These are phyloP conservation scores for Aspergillus ochraceoroseus DNA, from an alignment of 2,329 filamentous ascomycete species.

Conservation along the genomic window DNA sequence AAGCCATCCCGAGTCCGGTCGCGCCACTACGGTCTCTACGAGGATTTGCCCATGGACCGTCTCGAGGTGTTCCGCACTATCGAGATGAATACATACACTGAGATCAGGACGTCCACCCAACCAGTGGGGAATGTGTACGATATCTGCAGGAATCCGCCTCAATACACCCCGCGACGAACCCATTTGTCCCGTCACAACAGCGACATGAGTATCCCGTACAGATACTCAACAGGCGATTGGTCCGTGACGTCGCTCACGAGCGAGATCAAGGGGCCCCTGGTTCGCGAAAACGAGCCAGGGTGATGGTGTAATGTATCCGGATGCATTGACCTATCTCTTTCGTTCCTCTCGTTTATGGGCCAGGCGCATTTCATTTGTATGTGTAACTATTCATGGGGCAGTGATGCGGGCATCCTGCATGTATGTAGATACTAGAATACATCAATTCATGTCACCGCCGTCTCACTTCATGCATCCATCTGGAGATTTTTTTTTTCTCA, in stretches of 20 bases:
- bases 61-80: constrained; percentile 35
- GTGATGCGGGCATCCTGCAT: no score
- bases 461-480: no score
- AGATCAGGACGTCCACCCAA: constrained; percentile 21
- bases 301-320: no score
- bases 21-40: constrained; percentile 18
- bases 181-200: constrained; percentile 22
- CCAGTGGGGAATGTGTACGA: constrained; percentile 16
- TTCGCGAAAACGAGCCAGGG: not conserved
- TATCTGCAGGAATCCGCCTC: constrained; percentile 18
- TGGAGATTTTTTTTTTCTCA: no score
- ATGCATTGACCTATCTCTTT: no score
- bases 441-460: no score
- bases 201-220: constrained; percentile 13
- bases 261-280: constrained; percentile 1
- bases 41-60: constrained; percentile 18
- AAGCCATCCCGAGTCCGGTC: constrained; percentile 16
- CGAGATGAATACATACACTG: constrained; percentile 34
- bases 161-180: constrained; percentile 13
- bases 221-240: constrained; percentile 23
- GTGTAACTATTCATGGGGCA: no score
- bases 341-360: no score
- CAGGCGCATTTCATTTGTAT: no score
- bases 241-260: constrained; percentile 19
- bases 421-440: no score